Conservation (phyloP, 2,329 filamentous ascomycete species). For the Aspergillus japonicus region DNA sequence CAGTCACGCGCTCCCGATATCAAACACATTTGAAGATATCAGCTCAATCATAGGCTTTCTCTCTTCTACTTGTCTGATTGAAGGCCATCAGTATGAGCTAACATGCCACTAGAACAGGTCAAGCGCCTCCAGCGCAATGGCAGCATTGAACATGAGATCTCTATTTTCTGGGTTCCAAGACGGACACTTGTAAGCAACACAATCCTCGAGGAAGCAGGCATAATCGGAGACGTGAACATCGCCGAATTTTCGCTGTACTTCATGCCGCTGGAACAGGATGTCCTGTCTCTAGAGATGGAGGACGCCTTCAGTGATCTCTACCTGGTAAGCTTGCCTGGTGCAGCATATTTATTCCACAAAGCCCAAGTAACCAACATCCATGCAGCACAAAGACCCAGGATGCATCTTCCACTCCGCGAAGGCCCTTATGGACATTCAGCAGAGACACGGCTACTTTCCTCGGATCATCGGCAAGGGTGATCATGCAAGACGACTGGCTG, state of each 20-base stretch:
- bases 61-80: conserved; percentile 36
- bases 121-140: conserved; percentile 84
- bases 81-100: conserved; percentile 59
- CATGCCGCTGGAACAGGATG: conserved; percentile 84
- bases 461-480: conserved; percentile 94
- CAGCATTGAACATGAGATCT: conserved; percentile 90
- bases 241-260: conserved; percentile 85
- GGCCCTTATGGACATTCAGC: conserved; percentile 91
- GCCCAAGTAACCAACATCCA: background rate
- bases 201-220: conserved; percentile 86
- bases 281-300: conserved; percentile 86
- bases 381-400: conserved; percentile 79
- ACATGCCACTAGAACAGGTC: conserved; percentile 74
- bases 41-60: conserved; percentile 46
- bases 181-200: conserved; percentile 89
- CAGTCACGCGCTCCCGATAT: conserved; percentile 57
- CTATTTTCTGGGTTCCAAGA: conserved; percentile 92
- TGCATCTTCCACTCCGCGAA: conserved; percentile 85
- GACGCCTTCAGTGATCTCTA: conserved; percentile 86
- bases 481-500: conserved; percentile 83
- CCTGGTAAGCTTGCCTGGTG: conserved; percentile 51
- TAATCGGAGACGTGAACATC: conserved; percentile 88
- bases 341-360: background rate
- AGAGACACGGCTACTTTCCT: conserved; percentile 88
- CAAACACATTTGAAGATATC: conserved; percentile 19